phyloP scores from a whole-genome alignment of 2,329 filamentous ascomycete species.

The Stemphylium beticola region DNA sequence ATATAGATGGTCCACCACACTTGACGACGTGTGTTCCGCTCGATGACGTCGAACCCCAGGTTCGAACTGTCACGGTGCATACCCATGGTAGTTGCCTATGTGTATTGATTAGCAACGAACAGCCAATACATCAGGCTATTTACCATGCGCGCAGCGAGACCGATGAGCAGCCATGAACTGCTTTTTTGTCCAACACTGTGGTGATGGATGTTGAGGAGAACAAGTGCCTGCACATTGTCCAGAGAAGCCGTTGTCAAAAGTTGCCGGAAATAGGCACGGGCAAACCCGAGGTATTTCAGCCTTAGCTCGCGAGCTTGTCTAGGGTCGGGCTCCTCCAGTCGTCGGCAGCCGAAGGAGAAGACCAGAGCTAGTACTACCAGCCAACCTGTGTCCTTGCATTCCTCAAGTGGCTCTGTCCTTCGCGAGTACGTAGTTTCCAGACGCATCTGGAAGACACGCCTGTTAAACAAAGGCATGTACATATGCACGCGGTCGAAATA shows the following conservation, averaged over 20 bases:
- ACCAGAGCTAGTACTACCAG: slow-evolving; percentile 52
- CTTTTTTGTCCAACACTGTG: slow-evolving; percentile 53
- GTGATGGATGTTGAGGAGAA: slow-evolving; percentile 52
- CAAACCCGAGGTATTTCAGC: slow-evolving; percentile 34
- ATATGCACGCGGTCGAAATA: slow-evolving; percentile 52
- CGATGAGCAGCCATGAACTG: slow-evolving; percentile 51
- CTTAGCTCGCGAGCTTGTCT: slow-evolving; percentile 26
- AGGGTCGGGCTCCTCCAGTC: slow-evolving; percentile 42
- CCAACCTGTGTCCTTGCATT: slow-evolving; percentile 51
- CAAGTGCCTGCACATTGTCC: slow-evolving; percentile 52
- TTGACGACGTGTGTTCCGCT: slow-evolving; percentile 32
- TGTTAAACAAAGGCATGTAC: slow-evolving; percentile 49
- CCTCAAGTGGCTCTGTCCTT: slow-evolving; percentile 21
- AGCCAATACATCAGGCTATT: neutral
- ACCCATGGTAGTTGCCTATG: slow-evolving; percentile 50
- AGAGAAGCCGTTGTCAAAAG: slow-evolving; percentile 49
- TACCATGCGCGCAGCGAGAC: slow-evolving; percentile 50
- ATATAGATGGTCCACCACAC: slow-evolving; percentile 38
- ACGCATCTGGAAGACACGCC: slow-evolving; percentile 48
- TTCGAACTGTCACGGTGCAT: slow-evolving; percentile 53
- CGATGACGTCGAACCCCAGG: slow-evolving; percentile 46
- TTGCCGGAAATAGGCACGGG: slow-evolving; percentile 45
- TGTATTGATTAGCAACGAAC: neutral
- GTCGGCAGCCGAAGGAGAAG: slow-evolving; percentile 51
- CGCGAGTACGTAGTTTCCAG: slow-evolving; percentile 50